These are phyloP conservation scores for Rhazya stricta DNA, from an alignment of 257 asterid genomes.

Conservation along the genomic window DNA sequence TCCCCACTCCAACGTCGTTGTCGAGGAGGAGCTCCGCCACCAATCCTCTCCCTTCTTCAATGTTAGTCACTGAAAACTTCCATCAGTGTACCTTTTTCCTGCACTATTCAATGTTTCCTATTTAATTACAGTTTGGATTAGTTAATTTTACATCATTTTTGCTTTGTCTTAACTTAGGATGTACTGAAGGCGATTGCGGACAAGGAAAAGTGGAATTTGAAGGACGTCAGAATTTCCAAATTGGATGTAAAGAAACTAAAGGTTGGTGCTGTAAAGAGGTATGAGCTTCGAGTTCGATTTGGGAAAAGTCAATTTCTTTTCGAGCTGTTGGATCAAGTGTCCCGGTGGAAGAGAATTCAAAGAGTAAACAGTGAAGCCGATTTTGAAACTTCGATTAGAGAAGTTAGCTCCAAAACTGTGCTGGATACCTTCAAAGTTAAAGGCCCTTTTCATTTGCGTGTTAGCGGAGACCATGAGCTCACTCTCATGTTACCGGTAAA, in stretches of 20 bases:
- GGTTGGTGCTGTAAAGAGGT: slow-evolving; percentile 33
- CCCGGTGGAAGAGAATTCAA: slow-evolving; percentile 50
- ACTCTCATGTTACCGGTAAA: slow-evolving; percentile 59
- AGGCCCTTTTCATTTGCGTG: slow-evolving; percentile 67
- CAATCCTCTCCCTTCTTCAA: slow-evolving; percentile 12
- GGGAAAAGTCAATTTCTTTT: slow-evolving; percentile 48
- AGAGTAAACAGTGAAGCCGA: slow-evolving; percentile 15
- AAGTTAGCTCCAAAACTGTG: slow-evolving; percentile 37
- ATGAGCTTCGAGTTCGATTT: slow-evolving; percentile 43
- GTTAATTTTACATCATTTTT: background rate
- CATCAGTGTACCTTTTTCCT: background rate
- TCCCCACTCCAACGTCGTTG: slow-evolving; percentile 2
- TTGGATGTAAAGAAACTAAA: slow-evolving; percentile 46
- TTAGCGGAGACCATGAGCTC: slow-evolving; percentile 45
- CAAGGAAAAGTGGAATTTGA: slow-evolving; percentile 56
- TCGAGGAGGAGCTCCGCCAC: background rate
- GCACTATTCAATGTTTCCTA: background rate
- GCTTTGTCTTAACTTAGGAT: slow-evolving; percentile 26
- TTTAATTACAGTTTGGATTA: background rate
- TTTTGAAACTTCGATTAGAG: slow-evolving; percentile 47
- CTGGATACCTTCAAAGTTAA: slow-evolving; percentile 48
- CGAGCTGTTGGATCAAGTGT: slow-evolving; percentile 51
- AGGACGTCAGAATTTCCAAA: slow-evolving; percentile 50
- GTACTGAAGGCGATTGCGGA: slow-evolving; percentile 51
- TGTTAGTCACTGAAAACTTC: background rate